Base-by-base conservation (phyloP, 768 basidiomycete genomes). In the Phanerochaete carnosa region DNA sequence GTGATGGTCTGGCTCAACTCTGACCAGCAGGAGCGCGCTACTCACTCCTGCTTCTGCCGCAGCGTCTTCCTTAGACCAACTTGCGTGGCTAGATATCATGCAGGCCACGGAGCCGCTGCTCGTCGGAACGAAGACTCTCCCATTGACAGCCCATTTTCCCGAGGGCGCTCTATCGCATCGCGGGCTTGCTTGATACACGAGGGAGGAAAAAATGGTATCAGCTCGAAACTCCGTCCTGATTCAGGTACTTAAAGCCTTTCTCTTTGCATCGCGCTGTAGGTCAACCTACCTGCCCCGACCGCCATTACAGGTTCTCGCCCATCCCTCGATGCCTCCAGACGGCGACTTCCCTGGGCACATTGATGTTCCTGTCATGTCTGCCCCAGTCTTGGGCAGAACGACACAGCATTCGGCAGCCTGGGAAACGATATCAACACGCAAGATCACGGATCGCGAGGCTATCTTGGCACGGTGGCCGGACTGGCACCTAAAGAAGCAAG, bases 401-500 rank as follows among this genome's bases (percentile, higher is more conserved):
- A 60, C 37, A 52, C 45, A 50, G 26, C 13, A 19, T 25, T 16
- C 52, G 16, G 19, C 26, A 23, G 46, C 45, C 25, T 55, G 66
- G 52, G 59, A 57, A 65, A 26, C 61, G 19, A 56, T 67, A 7
- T 62, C 67, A 11, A 59, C 54, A 2, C 65, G 65, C 35, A 73
- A 73, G 63, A 57, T 60, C 43, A 64, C 58, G 13, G 69, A 72
- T 47, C 69, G 73, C n/a, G 67, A 71, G 58, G 55, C 61, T 39
- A 66, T 63, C 37, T 64, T 73, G 43, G 56, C 63, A 47, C 59
- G 39, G 45, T 65, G 62, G 57, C 66, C 67, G 11, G 63, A 71
- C 25, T 75, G 73, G 74, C 64, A 69, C 47, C 61, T 72, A 26
- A 57, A 46, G 35, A 28, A 45, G 13, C 66, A 70, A 2, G 61